These are phyloP conservation scores for Guadua angustifolia DNA, from an alignment of 176 grass and related monocot genomes.

Conservation along the genomic window DNA sequence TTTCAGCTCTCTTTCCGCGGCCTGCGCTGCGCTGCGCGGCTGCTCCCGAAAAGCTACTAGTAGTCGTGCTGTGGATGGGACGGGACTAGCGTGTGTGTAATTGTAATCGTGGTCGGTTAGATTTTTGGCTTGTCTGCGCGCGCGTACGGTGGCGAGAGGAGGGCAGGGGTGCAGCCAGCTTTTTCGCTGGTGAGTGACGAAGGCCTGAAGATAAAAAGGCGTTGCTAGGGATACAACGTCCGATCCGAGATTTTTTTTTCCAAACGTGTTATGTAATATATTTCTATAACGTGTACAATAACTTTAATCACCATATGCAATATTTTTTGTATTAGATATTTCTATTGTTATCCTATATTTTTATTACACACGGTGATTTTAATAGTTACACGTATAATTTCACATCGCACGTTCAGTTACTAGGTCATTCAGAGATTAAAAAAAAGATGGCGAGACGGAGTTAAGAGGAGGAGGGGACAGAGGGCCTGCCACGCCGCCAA, in stretches of 20 bases:
- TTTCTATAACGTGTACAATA: too few species aligned
- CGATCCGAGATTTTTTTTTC: too few species aligned
- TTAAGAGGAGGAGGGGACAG: slow-evolving; percentile 44
- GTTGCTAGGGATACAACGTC: too few species aligned
- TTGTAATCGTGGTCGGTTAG: slow-evolving; percentile 16
- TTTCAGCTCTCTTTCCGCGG: not conserved
- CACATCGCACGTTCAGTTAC: too few species aligned
- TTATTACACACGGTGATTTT: too few species aligned
- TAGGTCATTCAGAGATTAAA: too few species aligned
- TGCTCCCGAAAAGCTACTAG: not conserved
- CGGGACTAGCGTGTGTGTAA: not conserved
- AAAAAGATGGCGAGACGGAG: too few species aligned
- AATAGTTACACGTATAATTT: too few species aligned
- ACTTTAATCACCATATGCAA: too few species aligned
- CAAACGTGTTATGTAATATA: too few species aligned
- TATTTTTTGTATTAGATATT: too few species aligned
- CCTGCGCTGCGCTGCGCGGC: not conserved
- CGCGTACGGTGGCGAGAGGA: not conserved
- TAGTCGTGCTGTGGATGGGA: not conserved
- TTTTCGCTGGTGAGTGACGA: slow-evolving; percentile 22
- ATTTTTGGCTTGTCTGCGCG: slow-evolving; percentile 53
- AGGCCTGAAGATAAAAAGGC: not conserved
- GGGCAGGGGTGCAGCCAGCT: slow-evolving; percentile 23
- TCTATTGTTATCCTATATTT: too few species aligned
- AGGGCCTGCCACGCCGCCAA: slow-evolving; percentile 86